phyloP scores from a whole-genome alignment of 495 filamentous ascomycete species.

The Cercophora newfieldiana region DNA sequence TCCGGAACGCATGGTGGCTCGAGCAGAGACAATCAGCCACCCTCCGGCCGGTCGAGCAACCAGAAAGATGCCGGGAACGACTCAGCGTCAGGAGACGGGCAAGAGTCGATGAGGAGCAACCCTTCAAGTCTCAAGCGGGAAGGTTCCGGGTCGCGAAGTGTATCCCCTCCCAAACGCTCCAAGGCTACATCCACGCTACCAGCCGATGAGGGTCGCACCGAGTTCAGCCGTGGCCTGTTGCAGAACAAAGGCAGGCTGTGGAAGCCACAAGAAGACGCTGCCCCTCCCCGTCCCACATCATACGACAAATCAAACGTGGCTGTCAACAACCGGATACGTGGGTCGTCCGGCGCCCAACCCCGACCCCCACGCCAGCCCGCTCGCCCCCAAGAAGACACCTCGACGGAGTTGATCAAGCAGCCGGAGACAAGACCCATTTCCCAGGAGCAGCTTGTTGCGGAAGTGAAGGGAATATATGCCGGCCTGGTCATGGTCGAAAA shows the following conservation, averaged over 20 bases:
- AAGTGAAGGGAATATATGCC: constrained; percentile 75
- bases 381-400: constrained; percentile 11
- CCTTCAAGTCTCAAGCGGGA: not conserved
- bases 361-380: not conserved
- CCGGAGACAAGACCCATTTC: constrained; percentile 68
- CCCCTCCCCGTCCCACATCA: not conserved
- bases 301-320: not conserved
- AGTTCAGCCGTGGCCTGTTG: not conserved
- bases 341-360: not conserved
- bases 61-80: not conserved
- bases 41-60: not conserved
- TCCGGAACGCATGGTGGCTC: not conserved
- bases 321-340: not conserved
- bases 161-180: not conserved
- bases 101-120: not conserved
- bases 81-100: not conserved
- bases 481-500: constrained; percentile 77
- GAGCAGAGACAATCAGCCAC: not conserved
- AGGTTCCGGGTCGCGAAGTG: not conserved
- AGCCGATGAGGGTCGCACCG: not conserved
- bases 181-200: not conserved
- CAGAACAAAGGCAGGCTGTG: not conserved
- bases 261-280: not conserved
- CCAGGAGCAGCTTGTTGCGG: constrained; percentile 69
- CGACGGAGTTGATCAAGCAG: constrained; percentile 47